phyloP scores from a whole-genome alignment of 106 monocot species.

The Cymbidium sinense region DNA sequence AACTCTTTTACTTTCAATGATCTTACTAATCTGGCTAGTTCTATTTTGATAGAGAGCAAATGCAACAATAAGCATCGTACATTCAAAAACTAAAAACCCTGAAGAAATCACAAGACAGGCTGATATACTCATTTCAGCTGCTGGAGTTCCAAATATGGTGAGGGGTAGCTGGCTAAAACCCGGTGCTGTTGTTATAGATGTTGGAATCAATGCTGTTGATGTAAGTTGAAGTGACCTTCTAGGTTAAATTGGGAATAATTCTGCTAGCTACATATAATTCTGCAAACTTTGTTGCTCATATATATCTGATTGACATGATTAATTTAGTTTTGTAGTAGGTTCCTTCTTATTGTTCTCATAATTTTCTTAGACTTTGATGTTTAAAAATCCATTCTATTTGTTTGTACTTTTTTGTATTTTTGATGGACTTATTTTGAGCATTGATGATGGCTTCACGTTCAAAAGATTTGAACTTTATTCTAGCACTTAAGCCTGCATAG shows the following conservation, averaged over 20 bases:
- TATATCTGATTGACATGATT: too few relatives aligned
- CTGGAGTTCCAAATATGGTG: conserved; percentile 81
- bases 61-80: conserved; percentile 82
- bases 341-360: too few relatives aligned
- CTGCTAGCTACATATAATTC: not conserved
- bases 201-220: conserved; percentile 90
- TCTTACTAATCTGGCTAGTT: not conserved
- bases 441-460: too few relatives aligned
- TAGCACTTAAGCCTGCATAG: too few relatives aligned
- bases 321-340: too few relatives aligned
- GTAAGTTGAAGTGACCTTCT: conserved; percentile 33
- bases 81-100: conserved; percentile 79
- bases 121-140: conserved; percentile 83
- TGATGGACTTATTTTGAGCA: too few relatives aligned
- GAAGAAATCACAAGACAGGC: conserved; percentile 87
- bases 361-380: too few relatives aligned
- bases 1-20: too few relatives aligned
- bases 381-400: too few relatives aligned
- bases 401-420: too few relatives aligned
- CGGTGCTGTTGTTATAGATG: conserved; percentile 91
- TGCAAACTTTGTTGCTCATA: not conserved
- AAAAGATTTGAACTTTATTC: too few relatives aligned
- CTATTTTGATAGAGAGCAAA: conserved; percentile 59
- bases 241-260: not conserved
- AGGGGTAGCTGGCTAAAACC: conserved; percentile 92